Evolutionary conservation across 768 basidiomycete species (phyloP).

Genomic region (Rhizopogon vinicolor): DNA sequence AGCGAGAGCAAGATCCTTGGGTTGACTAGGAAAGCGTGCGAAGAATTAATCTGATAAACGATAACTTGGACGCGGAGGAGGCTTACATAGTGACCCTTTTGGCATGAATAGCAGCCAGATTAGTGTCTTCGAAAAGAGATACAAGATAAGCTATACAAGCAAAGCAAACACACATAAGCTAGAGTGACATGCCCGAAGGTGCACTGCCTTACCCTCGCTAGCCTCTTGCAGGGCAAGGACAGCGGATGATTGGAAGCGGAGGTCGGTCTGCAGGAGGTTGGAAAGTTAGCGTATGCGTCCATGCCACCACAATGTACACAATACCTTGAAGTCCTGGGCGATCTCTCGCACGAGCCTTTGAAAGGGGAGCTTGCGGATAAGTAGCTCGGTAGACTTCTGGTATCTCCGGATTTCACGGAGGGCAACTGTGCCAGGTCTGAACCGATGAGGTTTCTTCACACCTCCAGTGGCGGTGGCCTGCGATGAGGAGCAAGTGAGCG

Average conservation of each 20-base stretch:
- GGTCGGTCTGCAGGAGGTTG: slow-evolving; percentile 46
- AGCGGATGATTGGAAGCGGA: slow-evolving; percentile 85
- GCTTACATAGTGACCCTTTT: slow-evolving; percentile 69
- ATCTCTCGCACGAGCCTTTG: slow-evolving; percentile 84
- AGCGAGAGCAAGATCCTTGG: slow-evolving; percentile 74
- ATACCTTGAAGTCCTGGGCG: slow-evolving; percentile 81
- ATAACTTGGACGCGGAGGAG: background rate
- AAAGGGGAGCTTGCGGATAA: slow-evolving; percentile 84
- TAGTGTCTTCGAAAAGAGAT: slow-evolving; percentile 71
- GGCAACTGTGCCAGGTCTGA: slow-evolving; percentile 76
- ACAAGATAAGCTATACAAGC: slow-evolving; percentile 47
- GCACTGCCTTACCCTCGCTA: slow-evolving; percentile 42
- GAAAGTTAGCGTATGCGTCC: background rate
- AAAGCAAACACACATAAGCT: slow-evolving; percentile 11
- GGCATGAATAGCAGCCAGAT: slow-evolving; percentile 76
- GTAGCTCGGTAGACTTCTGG: slow-evolving; percentile 80
- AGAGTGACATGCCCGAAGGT: too few species aligned
- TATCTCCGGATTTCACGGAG: slow-evolving; percentile 82
- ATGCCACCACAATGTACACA: slow-evolving; percentile 13
- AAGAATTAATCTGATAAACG: slow-evolving; percentile 6
- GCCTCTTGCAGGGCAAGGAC: slow-evolving; percentile 82
- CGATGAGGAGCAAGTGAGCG: slow-evolving; percentile 18
- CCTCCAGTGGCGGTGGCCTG: slow-evolving; percentile 70
- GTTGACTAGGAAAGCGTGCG: slow-evolving; percentile 43
- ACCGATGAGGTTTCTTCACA: slow-evolving; percentile 89